These are phyloP conservation scores for Pseudohalonectria lignicola DNA, from an alignment of 2,329 filamentous ascomycete species.

Conservation along the genomic window DNA sequence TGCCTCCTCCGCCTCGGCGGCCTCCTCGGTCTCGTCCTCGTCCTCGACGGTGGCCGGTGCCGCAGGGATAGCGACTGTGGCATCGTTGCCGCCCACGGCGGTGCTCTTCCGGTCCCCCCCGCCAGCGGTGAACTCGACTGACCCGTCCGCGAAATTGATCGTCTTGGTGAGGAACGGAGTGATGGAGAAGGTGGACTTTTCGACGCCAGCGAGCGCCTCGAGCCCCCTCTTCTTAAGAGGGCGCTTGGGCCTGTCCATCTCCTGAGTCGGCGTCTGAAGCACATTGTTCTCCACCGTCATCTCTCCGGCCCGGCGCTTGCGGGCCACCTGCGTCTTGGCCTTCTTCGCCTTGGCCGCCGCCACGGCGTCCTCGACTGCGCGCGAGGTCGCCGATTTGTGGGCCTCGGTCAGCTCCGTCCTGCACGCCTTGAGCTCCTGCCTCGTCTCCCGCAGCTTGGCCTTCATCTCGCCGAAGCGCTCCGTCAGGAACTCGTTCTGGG, in stretches of 20 bases:
- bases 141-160: conserved; percentile 35
- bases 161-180: conserved; percentile 79
- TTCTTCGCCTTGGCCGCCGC: conserved; percentile 7
- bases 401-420: conserved; percentile 30
- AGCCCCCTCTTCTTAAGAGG: conserved; percentile 43
- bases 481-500: conserved; percentile 53
- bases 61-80: conserved; percentile 1
- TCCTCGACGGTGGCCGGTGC: conserved; percentile 6
- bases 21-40: conserved; percentile 5
- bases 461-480: conserved; percentile 60
- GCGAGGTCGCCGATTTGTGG: conserved; percentile 24
- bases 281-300: conserved; percentile 32
- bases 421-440: conserved; percentile 60
- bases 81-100: too few relatives aligned
- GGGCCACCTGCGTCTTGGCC: conserved; percentile 23
- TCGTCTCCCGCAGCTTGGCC: conserved; percentile 56
- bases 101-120: too few relatives aligned
- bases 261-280: conserved; percentile 28
- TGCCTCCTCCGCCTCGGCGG: conserved; percentile 2
- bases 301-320: conserved; percentile 35
- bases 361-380: conserved; percentile 1
- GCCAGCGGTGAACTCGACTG: conserved; percentile 10
- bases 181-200: conserved; percentile 88
- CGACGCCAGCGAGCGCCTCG: conserved; percentile 54
- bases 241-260: conserved; percentile 25